Evolutionary conservation across 1,139 yeast genomes (phyloP).

Genomic region (Sugiyamaella novakii): DNA sequence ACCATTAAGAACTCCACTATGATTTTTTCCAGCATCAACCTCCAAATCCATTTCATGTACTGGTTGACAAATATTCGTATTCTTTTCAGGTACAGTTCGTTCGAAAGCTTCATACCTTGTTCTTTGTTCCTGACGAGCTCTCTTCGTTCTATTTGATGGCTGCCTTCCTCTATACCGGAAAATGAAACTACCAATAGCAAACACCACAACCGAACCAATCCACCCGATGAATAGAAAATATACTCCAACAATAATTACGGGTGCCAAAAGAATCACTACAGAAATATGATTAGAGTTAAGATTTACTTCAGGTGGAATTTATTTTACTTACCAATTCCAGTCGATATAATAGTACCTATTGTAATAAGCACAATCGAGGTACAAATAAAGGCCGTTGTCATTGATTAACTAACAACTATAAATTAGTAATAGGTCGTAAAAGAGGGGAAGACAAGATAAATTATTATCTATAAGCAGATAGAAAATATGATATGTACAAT

Average conservation of each 20-base stretch:
- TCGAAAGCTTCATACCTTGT: no score
- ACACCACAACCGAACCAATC: conserved; percentile 18
- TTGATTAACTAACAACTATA: not conserved
- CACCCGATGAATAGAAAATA: conserved; percentile 25
- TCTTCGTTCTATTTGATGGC: no score
- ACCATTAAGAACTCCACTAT: no score
- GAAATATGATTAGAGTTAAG: conserved; percentile 4
- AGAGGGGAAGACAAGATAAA: not conserved
- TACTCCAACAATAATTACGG: conserved; percentile 25
- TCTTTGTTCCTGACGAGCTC: no score
- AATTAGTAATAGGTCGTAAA: not conserved
- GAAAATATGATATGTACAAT: no score
- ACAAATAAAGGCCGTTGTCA: conserved; percentile 18
- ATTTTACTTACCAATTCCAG: conserved; percentile 21
- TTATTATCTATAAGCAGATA: no score
- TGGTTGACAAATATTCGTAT: no score
- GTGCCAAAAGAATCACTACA: conserved; percentile 27
- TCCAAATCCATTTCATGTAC: no score
- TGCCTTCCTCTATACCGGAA: no score
- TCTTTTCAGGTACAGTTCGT: no score
- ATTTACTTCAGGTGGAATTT: not conserved
- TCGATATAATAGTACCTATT: conserved; percentile 19
- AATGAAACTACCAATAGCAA: no score
- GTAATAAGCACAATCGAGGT: conserved; percentile 23
- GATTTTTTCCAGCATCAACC: no score